phyloP scores from a whole-genome alignment of 1,284 basidiomycete genomes.

The Heterobasidion irregulare region DNA sequence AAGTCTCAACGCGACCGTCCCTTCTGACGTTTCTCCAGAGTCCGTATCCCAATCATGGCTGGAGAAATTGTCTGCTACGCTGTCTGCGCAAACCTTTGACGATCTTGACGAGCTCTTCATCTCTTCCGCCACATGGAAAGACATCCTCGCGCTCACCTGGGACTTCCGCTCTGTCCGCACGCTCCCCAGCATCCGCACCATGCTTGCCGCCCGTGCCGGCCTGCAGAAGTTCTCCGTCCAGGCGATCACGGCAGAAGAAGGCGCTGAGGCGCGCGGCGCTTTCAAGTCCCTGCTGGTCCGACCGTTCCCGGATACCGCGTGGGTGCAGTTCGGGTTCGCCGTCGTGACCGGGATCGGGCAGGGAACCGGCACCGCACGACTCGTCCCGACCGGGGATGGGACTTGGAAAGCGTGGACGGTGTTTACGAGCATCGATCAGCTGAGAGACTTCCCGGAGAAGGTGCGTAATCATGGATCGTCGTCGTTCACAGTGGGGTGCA shows the following conservation, averaged over 20 bases:
- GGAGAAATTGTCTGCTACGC: not conserved
- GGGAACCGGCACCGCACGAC: slow-evolving; percentile 44
- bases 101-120: not conserved
- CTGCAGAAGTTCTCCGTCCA: slow-evolving; percentile 28
- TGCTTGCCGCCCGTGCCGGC: slow-evolving; percentile 37
- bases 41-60: not conserved
- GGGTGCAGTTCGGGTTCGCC: slow-evolving; percentile 48
- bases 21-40: not conserved
- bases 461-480: slow-evolving; percentile 15
- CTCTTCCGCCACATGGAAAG: slow-evolving; percentile 35
- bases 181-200: slow-evolving; percentile 26
- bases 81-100: not conserved
- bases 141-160: slow-evolving; percentile 57
- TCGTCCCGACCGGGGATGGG: slow-evolving; percentile 39
- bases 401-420: slow-evolving; percentile 52
- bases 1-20: not conserved
- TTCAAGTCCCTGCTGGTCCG: slow-evolving; percentile 25
- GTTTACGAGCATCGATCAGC: slow-evolving; percentile 50
- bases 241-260: not conserved
- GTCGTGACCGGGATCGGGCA: slow-evolving; percentile 46
- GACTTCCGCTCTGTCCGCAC: slow-evolving; percentile 56
- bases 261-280: slow-evolving; percentile 18
- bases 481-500: not conserved
- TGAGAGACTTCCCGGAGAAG: slow-evolving; percentile 42
- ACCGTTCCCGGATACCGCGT: slow-evolving; percentile 48